These are phyloP conservation scores for Tetrastigma voinierianum DNA, from an alignment of 164 flowering plant species.

Conservation along the genomic window DNA sequence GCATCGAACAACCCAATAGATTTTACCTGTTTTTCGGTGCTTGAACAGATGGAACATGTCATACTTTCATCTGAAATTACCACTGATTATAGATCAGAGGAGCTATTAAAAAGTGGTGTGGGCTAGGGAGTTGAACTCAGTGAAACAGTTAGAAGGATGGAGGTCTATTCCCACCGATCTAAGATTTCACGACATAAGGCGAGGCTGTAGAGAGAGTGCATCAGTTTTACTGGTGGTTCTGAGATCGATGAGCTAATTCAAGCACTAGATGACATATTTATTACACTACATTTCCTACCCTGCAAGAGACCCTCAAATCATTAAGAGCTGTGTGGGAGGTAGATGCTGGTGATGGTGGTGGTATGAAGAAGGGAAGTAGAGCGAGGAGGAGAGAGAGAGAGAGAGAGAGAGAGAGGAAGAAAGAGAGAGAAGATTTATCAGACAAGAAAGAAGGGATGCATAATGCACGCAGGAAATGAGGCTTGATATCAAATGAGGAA, in stretches of 20 bases:
- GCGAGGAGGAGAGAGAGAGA: too few relatives aligned
- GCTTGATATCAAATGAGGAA: constrained; percentile 81
- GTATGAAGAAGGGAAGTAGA: constrained; percentile 64
- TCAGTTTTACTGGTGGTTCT: constrained; percentile 95
- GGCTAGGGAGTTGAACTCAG: constrained; percentile 98
- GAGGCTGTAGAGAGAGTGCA: constrained; percentile 97
- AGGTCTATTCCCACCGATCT: constrained; percentile 91
- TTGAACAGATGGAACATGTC: constrained; percentile 93
- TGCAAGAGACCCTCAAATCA: constrained; percentile 89
- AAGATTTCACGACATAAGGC: constrained; percentile 89
- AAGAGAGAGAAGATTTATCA: too few relatives aligned
- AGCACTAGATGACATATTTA: constrained; percentile 88
- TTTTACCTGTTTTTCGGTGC: constrained; percentile 51
- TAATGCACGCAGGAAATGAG: constrained; percentile 54
- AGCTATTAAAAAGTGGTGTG: constrained; percentile 89
- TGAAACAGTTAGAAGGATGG: constrained; percentile 98
- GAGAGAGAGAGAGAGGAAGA: too few relatives aligned
- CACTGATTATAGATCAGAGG: constrained; percentile 85
- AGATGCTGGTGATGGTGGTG: constrained; percentile 46
- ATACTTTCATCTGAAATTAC: constrained; percentile 94
- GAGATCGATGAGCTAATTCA: constrained; percentile 92
- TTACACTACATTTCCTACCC: constrained; percentile 78
- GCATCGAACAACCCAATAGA: background rate
- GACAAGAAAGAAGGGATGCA: constrained; percentile 71
- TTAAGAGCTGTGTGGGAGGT: constrained; percentile 86